A percentile compares a stretch with the other conserved stretches of the same genome.
Conservation (phyloP, 192 early-diverging fungal species). For the Thamnidium elegans region DNA sequence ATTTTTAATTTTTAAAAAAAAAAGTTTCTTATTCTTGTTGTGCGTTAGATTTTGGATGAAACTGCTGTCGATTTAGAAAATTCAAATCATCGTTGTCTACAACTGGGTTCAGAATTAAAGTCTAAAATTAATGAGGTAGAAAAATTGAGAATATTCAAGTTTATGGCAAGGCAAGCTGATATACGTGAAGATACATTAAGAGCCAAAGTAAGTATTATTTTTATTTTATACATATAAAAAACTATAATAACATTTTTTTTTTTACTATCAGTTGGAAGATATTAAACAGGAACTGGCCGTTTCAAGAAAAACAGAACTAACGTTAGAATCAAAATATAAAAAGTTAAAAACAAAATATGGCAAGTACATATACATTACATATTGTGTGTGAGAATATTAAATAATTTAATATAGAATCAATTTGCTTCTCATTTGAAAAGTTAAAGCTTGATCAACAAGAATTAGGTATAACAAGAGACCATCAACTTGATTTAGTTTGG, state of each 20-base stretch:
- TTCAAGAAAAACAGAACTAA: slow-evolving; percentile 31
- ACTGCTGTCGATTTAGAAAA: slow-evolving; percentile 17
- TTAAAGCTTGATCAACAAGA: slow-evolving; percentile 36
- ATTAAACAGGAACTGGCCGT: slow-evolving; percentile 37
- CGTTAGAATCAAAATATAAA: slow-evolving; percentile 34
- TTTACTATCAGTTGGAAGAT: slow-evolving; percentile 34
- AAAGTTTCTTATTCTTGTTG: neutral
- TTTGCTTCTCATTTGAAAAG: slow-evolving; percentile 29
- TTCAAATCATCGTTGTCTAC: slow-evolving; percentile 16
- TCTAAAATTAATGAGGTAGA: slow-evolving; percentile 24
- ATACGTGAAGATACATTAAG: slow-evolving; percentile 23
- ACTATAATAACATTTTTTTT: neutral
- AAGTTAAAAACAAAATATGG: slow-evolving; percentile 39
- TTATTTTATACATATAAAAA: slow-evolving; percentile 2
- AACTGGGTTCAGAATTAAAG: slow-evolving; percentile 21
- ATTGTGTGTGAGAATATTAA: neutral
- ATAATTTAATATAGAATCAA: slow-evolving; percentile 20
- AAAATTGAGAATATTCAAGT: slow-evolving; percentile 19
- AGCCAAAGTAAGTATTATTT: slow-evolving; percentile 14
- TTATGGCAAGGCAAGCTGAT: slow-evolving; percentile 27
- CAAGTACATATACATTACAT: slow-evolving; percentile 2
- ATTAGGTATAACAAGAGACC: slow-evolving; percentile 9
- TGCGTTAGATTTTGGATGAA: slow-evolving; percentile 12
- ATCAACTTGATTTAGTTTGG: slow-evolving; percentile 20
- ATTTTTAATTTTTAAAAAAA: neutral